These are phyloP conservation scores for Paramecium tetraurelia DNA, from an alignment of 73 alveolate genomes.

Conservation along the genomic window DNA sequence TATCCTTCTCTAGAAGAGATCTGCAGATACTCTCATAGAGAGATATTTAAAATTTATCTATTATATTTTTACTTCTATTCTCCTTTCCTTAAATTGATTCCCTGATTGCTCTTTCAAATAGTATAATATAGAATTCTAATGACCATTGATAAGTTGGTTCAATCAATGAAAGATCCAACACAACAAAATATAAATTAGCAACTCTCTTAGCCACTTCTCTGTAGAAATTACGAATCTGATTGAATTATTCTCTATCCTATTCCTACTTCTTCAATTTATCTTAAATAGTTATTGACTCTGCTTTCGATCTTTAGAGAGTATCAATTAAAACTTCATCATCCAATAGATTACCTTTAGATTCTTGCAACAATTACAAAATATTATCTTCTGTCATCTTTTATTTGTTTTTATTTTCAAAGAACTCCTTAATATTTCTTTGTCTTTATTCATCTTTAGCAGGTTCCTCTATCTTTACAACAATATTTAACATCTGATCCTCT, in stretches of 20 bases:
- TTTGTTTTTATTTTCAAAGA: slow-evolving; percentile 61
- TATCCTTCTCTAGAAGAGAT: slow-evolving; percentile 93
- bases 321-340: slow-evolving; percentile 84
- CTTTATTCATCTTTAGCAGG: slow-evolving; percentile 72
- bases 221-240: slow-evolving; percentile 68
- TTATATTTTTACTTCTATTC: slow-evolving; percentile 75
- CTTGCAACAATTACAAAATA: slow-evolving; percentile 54
- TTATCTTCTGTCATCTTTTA: slow-evolving; percentile 64
- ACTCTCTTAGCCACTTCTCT: slow-evolving; percentile 82
- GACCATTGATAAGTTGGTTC: slow-evolving; percentile 90
- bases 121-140: slow-evolving; percentile 65
- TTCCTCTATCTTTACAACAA: slow-evolving; percentile 66
- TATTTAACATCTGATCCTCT: slow-evolving; percentile 76
- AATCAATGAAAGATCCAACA: slow-evolving; percentile 75
- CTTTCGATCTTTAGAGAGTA: slow-evolving; percentile 80
- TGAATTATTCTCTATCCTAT: slow-evolving; percentile 65
- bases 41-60: slow-evolving; percentile 65
- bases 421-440: slow-evolving; percentile 71
- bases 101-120: slow-evolving; percentile 71
- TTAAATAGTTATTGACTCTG: slow-evolving; percentile 67
- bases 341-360: slow-evolving; percentile 71
- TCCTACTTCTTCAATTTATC: slow-evolving; percentile 72
- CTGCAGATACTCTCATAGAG: slow-evolving; percentile 84
- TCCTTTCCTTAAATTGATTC: slow-evolving; percentile 62
- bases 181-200: slow-evolving; percentile 81